phyloP scores from a whole-genome alignment of 2,329 filamentous ascomycete species.

The Aureobasidium uvarum region DNA sequence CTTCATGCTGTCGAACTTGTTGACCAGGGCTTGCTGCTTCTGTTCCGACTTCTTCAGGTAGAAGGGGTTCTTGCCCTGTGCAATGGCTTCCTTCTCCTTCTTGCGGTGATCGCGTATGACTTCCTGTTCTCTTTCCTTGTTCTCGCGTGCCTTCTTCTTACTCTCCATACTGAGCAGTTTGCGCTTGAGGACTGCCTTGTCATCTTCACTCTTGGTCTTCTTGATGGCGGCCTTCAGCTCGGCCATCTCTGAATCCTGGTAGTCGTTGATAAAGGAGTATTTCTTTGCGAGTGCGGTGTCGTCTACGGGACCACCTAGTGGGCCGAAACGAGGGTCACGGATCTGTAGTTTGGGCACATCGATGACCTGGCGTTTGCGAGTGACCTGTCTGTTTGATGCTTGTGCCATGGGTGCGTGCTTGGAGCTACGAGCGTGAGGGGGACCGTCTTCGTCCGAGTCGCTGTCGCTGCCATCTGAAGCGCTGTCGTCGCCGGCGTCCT shows the following conservation, averaged over 20 bases:
- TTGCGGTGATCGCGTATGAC: conserved; percentile 73
- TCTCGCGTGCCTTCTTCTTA: conserved; percentile 66
- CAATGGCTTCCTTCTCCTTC: conserved; percentile 79
- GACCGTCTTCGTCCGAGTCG: conserved; percentile 36
- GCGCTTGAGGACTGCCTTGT: conserved; percentile 69
- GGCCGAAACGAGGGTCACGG: conserved; percentile 88
- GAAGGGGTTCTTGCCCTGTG: conserved; percentile 87
- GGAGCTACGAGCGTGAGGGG: conserved; percentile 55
- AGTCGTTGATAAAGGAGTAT: conserved; percentile 86
- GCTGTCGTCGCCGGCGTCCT: conserved; percentile 28
- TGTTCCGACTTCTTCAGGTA: conserved; percentile 88
- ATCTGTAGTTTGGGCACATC: conserved; percentile 55
- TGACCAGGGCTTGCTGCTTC: conserved; percentile 78
- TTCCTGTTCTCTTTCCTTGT: conserved; percentile 66
- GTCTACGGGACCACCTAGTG: conserved; percentile 49
- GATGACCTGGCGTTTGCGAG: conserved; percentile 73
- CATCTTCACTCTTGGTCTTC: conserved; percentile 61
- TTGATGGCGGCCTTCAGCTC: conserved; percentile 68
- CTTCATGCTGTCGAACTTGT: conserved; percentile 80
- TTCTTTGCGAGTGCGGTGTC: conserved; percentile 63
- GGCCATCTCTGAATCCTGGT: conserved; percentile 78
- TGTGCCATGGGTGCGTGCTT: conserved; percentile 89
- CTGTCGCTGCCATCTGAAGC: conserved; percentile 25
- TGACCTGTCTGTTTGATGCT: conserved; percentile 79
- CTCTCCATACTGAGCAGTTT: conserved; percentile 76